Percentiles rank a stretch among this genome's conserved stretches.
Conservation (phyloP, 768 basidiomycete genomes). For the Stropharia rugosoannulata region DNA sequence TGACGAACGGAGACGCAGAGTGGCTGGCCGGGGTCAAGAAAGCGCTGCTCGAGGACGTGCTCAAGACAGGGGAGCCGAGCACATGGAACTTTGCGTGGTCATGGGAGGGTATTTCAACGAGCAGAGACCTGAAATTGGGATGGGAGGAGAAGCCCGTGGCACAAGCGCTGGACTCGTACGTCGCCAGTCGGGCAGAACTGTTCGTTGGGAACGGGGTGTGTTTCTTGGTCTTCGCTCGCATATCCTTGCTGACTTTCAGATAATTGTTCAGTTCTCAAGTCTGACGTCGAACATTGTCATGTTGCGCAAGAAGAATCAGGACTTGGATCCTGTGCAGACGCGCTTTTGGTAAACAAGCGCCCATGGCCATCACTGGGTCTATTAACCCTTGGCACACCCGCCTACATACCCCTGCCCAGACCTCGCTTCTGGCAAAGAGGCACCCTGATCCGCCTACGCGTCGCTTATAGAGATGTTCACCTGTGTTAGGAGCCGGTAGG, state of each 20-base stretch:
- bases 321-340: constrained; percentile 26
- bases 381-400: neutral
- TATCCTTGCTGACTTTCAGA: neutral
- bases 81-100: constrained; percentile 20
- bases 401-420: too few relatives aligned
- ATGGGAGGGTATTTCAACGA: constrained; percentile 53
- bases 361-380: neutral
- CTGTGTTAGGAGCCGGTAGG: too few relatives aligned
- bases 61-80: neutral
- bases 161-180: constrained; percentile 68
- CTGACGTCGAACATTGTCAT: constrained; percentile 34
- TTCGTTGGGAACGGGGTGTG: constrained; percentile 73
- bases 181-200: constrained; percentile 60
- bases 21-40: constrained; percentile 42
- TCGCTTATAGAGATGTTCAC: too few relatives aligned
- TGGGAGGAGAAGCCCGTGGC: constrained; percentile 57
- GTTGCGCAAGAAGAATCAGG: constrained; percentile 27
- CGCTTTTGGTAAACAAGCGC: constrained; percentile 27
- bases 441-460: too few relatives aligned
- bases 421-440: too few relatives aligned
- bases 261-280: constrained; percentile 34
- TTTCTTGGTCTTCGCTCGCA: constrained; percentile 12
- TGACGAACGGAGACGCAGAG: constrained; percentile 57
- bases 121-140: constrained; percentile 49
- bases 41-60: constrained; percentile 10